Conservation (phyloP, 108 stramenopile species). For the Nitzschia palea region DNA sequence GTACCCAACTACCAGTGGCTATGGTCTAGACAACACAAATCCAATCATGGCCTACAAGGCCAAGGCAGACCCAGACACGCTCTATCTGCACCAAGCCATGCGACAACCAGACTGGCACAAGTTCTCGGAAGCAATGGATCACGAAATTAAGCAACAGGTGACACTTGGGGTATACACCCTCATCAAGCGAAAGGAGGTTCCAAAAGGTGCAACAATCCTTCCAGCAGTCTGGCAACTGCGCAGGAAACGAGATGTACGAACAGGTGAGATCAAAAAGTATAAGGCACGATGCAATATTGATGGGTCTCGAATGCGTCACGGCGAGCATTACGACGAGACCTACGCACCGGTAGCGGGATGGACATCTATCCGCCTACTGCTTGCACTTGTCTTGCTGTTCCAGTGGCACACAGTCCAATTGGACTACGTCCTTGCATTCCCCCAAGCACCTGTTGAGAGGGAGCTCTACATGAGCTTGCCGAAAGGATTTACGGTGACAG, state of each 20-base stretch:
- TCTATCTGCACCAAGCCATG: conserved; percentile 33
- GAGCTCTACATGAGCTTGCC: conserved; percentile 54
- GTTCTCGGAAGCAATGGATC: conserved; percentile 5
- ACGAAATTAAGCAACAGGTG: neutral
- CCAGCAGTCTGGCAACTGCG: conserved; percentile 49
- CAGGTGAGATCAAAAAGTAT: conserved; percentile 29
- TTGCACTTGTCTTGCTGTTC: conserved; percentile 19
- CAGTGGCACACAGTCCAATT: conserved; percentile 45
- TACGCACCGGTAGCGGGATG: conserved; percentile 55
- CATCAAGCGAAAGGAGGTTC: conserved; percentile 18
- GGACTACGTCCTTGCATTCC: conserved; percentile 50
- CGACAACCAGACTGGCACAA: conserved; percentile 12
- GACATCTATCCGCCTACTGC: conserved; percentile 35
- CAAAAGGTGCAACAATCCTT: conserved; percentile 32
- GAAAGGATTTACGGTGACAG: conserved; percentile 29
- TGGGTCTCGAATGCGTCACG: conserved; percentile 28
- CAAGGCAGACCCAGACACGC: conserved; percentile 7
- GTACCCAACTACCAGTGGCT: neutral
- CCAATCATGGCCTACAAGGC: conserved; percentile 5
- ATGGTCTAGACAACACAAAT: neutral
- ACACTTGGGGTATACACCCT: neutral
- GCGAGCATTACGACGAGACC: conserved; percentile 40
- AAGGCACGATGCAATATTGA: conserved; percentile 39
- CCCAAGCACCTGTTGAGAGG: conserved; percentile 41
- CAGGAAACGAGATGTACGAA: conserved; percentile 41